Evolutionary conservation across 2,329 filamentous ascomycete genomes (phyloP), one percentile per base, ranked within the genome.

Genomic region (Knufia petricola): DNA sequence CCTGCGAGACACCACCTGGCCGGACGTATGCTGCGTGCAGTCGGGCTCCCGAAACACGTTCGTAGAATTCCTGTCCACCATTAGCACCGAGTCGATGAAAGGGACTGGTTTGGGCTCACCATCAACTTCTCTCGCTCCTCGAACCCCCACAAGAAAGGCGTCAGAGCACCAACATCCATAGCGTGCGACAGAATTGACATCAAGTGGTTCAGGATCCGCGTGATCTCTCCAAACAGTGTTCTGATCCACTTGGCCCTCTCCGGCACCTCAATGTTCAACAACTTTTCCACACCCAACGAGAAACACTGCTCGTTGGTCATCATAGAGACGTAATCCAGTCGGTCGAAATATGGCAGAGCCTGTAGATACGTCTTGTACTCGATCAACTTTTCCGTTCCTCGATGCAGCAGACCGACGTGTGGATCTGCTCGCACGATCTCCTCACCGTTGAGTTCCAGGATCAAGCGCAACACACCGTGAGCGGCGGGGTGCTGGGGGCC

Each of bases 241-340:
- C 92, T 81, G 65, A 98, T 98, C 75, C 83, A 98, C 75, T 98
- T 96, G 61, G 92, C 92, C 63, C 92, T 79, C 57, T 92, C 85
- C 20, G 92, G 92, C 55, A 98, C 86, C 67, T 98, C 94, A 57
- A 98, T 76, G 69, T 98, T 98, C 62, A 98, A 76, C 52, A 98
- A 78, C 77, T 98, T 98, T 78, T 98, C 92, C 49, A 96, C 90
- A 17, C 88, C 92, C 58, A 98, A 78, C 31, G 88, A 81, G 70
- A 87, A 98, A 65, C 88, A 95, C 72, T 98, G 92, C 77, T 98
- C 92, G 70, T 98, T 98, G 63, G 92, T 98, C 92, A 98, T 98
- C 94, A 98, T 98, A 63, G 88, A 95, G 60, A 95, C 89, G 69
- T 98, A 98, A 71, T 98, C 92, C 68, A 98, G 77, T 60, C 92